Evolutionary conservation across 192 early-diverging fungal species (phyloP), one percentile per base, ranked within the genome.

Genomic region (Coemansia sp.): DNA sequence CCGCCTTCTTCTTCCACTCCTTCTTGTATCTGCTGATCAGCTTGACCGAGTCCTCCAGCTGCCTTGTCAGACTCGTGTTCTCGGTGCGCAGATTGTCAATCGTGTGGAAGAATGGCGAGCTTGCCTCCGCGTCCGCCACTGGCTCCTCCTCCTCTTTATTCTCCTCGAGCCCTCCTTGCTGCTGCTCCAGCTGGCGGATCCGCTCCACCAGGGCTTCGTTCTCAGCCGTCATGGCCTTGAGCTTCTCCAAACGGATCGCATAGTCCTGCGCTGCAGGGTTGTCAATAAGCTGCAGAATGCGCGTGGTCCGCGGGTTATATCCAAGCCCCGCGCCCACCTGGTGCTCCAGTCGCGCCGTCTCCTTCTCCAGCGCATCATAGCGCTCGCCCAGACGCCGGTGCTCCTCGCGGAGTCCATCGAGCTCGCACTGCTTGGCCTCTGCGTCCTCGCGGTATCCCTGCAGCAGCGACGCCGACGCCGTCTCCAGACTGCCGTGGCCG

Each of bases 251-350:
- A n/a, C 92, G 88, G 59, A 92, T 87, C 37, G 86, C 87, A 56
- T 82, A 86, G 61, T 91, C 89, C 15, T 63, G 73, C 2, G 87
- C 72, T 13, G 91, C 87, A 6, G 92, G 94, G 70, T 93, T 94
- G 50, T 93, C 89, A 18, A 84, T 85, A n/a, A 93, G 75, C 72
- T 91, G 85, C 52, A 94, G 78, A 18, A 94, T 82, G 18, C 89
- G 87, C 0, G 86, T 87, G 18, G 82, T 86, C 16, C 68, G 61
- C 8, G 84, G 74, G 60, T 92, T 84, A 69, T 86, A 89, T 16
- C 90, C 89, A 26, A 74, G 75, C 1, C 79, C 85, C 15, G 86
- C 75, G 39, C 89, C 92, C 13, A 92, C 75, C 45, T 86, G 85
- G 45, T 75, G 80, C 72, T 92, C 88, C 42, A 90, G 78, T 21